Base-by-base conservation (phyloP, 208 protist genomes). In the Sergeia podlipaevii region DNA sequence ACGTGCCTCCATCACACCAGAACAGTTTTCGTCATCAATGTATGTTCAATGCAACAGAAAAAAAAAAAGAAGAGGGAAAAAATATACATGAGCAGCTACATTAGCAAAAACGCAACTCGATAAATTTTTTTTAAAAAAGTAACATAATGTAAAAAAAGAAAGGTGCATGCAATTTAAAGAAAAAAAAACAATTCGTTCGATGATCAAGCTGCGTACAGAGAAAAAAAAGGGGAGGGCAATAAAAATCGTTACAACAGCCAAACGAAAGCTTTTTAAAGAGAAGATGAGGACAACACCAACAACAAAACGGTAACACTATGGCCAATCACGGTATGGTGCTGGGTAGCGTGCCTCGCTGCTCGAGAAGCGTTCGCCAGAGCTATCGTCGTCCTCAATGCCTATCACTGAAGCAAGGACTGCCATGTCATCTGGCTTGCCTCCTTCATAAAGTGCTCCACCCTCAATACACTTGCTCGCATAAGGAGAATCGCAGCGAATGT, bases 361-460 rank as follows among this genome's bases (percentile, higher is more conserved):
- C 2, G 57, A 61, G 29, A 81, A 73, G 4, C 67, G 77, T 18
- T 83, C 77, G 6, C 74, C 70, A 7, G 66, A 57, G 4, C 58
- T 24, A 23, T 38, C 64, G 42, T 80, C 75, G 44, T 71, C 70
- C 30, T 74, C 68, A 30, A 74, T 59, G 28, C 70, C 78, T n/a
- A 90, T 70, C 4, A 90, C 52, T 26, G 78, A 75, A 2, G 66
- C 48, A 0, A 90, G 49, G 49, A 86, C 53, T 34, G 82, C 86
- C 62, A 90, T 90, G 58, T 90, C 82, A 34, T 90, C 82, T 8
- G 70, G 78, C 50, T 86, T 90, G 11, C 82, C 82, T n/a, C 82
- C 82, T 36, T 86, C 75, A 59, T 76, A 90, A 15, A 80, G 66
- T 7, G 65, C 74, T 2, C 82, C 82, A 2, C 66, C 43, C 34